phyloP scores from a whole-genome alignment of 1,139 yeast genomes.

The Hyphopichia wangnamkhiaoensis region DNA sequence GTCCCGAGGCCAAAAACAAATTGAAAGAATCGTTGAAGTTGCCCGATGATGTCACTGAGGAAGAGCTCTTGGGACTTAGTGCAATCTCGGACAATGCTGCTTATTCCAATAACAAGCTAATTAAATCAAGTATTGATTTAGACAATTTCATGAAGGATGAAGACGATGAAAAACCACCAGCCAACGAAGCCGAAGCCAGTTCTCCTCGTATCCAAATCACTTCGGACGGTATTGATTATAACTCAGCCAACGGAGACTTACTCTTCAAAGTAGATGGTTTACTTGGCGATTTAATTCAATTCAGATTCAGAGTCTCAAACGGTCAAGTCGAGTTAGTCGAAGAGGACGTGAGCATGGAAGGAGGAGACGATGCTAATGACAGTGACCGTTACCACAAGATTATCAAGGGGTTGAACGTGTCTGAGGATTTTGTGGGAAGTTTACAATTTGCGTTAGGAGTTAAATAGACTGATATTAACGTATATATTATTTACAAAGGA shows the following conservation, averaged over 20 bases:
- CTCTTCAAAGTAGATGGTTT: constrained; percentile 23
- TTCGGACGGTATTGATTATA: constrained; percentile 27
- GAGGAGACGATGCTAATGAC: constrained; percentile 1
- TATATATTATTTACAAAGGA: background rate
- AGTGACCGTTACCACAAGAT: constrained; percentile 13
- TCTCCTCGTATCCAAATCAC: constrained; percentile 18
- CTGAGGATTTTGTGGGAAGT: constrained; percentile 33
- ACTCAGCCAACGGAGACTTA: constrained; percentile 22
- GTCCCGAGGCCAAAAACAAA: constrained; percentile 25
- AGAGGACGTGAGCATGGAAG: background rate
- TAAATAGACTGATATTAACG: background rate
- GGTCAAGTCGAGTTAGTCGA: constrained; percentile 18
- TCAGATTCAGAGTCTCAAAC: constrained; percentile 29
- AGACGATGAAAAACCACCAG: constrained; percentile 3
- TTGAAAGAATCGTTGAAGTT: constrained; percentile 39
- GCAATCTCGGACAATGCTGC: constrained; percentile 15
- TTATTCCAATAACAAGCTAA: constrained; percentile 19
- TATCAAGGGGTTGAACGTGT: constrained; percentile 26
- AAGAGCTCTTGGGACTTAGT: constrained; percentile 39
- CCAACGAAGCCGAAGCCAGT: too few species aligned
- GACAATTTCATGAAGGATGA: constrained; percentile 23
- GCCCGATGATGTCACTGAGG: constrained; percentile 40
- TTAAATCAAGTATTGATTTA: constrained; percentile 20
- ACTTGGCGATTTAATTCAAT: constrained; percentile 14
- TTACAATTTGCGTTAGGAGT: constrained; percentile 1